Evolutionary conservation across 1,284 basidiomycete genomes (phyloP).

Genomic region (Wolfiporia cocos): DNA sequence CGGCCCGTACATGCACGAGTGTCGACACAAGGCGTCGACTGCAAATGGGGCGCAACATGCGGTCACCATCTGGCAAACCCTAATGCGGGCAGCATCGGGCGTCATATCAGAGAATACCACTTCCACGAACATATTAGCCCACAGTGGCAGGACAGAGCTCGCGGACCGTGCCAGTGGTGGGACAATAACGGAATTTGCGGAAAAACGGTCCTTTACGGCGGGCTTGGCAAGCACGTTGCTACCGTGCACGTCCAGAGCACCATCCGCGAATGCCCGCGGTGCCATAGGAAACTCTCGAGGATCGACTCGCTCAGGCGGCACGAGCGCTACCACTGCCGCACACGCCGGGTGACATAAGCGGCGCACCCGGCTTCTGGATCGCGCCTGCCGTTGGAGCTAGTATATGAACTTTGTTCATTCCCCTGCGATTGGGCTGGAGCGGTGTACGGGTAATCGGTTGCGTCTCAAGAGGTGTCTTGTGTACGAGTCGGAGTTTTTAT

Average conservation of each 20-base stretch:
- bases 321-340: too few species aligned
- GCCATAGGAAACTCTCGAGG: background rate
- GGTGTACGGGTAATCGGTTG: too few species aligned
- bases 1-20: background rate
- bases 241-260: background rate
- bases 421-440: too few species aligned
- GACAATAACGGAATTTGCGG: background rate
- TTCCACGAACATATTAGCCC: background rate
- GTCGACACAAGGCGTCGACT: background rate
- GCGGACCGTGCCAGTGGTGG: background rate
- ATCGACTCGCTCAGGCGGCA: background rate
- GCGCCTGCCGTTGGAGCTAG: too few species aligned
- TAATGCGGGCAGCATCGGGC: background rate
- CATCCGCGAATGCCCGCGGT: background rate
- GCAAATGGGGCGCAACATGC: background rate
- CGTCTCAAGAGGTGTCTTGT: too few species aligned
- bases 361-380: too few species aligned
- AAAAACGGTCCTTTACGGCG: background rate
- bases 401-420: too few species aligned
- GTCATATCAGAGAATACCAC: background rate
- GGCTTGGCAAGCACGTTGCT: background rate
- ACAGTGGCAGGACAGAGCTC: background rate
- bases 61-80: background rate
- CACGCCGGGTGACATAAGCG: too few species aligned
- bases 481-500: too few species aligned